Evolutionary conservation across 345 rosid genomes (phyloP).

Genomic region (Viola odorata): DNA sequence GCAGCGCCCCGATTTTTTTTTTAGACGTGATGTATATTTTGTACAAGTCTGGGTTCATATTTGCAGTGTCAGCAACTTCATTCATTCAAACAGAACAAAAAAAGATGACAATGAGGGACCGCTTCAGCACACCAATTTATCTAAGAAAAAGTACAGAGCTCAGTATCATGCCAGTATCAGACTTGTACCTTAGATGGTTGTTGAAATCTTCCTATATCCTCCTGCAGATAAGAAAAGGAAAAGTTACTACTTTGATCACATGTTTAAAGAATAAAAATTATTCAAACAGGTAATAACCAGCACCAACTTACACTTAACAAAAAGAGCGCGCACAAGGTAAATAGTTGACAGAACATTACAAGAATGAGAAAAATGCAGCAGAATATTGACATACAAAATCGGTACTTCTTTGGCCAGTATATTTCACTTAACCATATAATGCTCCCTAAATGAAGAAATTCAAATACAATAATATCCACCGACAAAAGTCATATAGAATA

Average conservation of each 20-base stretch:
- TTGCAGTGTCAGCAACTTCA: constrained; percentile 16
- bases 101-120: neutral
- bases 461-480: neutral
- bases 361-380: constrained; percentile 2
- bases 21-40: constrained; percentile 46
- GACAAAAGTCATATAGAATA: neutral
- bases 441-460: neutral
- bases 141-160: neutral
- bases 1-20: too few species aligned
- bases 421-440: neutral
- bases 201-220: constrained; percentile 18
- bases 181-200: constrained; percentile 41
- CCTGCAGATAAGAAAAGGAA: constrained; percentile 25
- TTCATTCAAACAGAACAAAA: neutral
- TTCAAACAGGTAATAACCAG: too few species aligned
- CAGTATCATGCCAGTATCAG: neutral
- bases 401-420: neutral
- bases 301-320: neutral
- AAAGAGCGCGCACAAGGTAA: neutral
- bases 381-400: neutral
- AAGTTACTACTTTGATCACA: too few species aligned
- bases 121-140: neutral
- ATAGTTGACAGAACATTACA: neutral
- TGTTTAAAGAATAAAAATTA: too few species aligned
- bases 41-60: constrained; percentile 31